Conservation (phyloP, 768 basidiomycete genomes). For the Heimioporus sp. region DNA sequence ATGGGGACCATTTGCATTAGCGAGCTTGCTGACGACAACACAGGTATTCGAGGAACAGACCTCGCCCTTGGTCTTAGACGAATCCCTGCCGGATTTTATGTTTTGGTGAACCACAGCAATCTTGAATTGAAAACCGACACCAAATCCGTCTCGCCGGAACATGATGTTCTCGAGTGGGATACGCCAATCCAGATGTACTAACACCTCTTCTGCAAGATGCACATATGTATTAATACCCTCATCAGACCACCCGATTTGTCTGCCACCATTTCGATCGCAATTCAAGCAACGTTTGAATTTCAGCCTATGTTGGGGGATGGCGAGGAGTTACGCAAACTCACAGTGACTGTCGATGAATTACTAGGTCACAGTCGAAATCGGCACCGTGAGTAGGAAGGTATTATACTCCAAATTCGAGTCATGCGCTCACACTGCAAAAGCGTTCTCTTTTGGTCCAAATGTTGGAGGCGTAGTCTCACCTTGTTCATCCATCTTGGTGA, state of each 20-base stretch:
- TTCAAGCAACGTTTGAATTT: not conserved
- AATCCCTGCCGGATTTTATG: not conserved
- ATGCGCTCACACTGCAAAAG: not conserved
- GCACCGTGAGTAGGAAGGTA: not conserved
- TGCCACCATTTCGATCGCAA: not conserved
- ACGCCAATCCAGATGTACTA: not conserved
- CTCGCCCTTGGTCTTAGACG: not conserved
- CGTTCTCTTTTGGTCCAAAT: not conserved
- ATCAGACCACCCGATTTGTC: not conserved
- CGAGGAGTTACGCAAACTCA: not conserved
- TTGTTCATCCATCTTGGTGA: not conserved
- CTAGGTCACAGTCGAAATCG: not conserved
- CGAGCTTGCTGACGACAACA: too few relatives aligned
- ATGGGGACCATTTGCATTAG: too few relatives aligned
- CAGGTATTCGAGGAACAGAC: too few relatives aligned
- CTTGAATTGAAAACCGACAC: not conserved
- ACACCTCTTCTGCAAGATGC: too few relatives aligned
- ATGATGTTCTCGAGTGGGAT: constrained; percentile 1
- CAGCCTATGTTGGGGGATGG: not conserved
- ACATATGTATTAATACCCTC: not conserved
- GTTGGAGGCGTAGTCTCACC: not conserved
- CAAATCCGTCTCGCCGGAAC: not conserved
- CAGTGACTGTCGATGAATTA: not conserved
- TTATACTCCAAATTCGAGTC: not conserved
- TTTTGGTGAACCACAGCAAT: not conserved